Evolutionary conservation across 257 asterid genomes (phyloP), one percentile per base, ranked within the genome.

Genomic region (Scutellaria galericulata): DNA sequence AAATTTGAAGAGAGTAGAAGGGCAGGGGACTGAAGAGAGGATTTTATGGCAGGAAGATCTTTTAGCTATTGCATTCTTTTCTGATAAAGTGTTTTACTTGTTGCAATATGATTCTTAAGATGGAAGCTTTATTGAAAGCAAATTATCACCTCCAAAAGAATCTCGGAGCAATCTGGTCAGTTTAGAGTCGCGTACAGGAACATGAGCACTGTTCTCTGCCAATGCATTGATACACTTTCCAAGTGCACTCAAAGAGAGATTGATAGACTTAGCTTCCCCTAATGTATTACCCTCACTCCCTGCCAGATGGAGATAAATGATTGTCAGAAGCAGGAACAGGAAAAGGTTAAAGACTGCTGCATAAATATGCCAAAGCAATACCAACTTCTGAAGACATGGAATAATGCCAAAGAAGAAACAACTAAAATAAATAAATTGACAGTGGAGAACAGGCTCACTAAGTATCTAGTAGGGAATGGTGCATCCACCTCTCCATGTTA

Each of bases 141-240:
- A 71, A 76, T 54, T 47, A 51, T 81, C 72, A 90, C 98, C 98
- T 87, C 98, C 98, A 83, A 93, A 90, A 62, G 98, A 93, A 86
- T 93, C 97, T 55, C 89, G 89, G 73, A 93, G 98, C 83, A 93
- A 71, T 70, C 98, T 87, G 54, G 98, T 93, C 70, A 93, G 88
- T 84, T 90, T 93, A 44, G 98, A 93, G 75, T 93, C 98, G 20
- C 98, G 92, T 31, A 90, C 90, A 57, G 96, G 97, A 72, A 93
- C 96, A 82, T 93, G 97, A 69, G 96, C 51, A 82, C 89, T 89
- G 76, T 93, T 93, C 81, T 90, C 97, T 41, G 98, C 98, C 84
- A 93, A 80, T 52, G 98, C 97, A 87, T 93, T 93, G 39, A 93
- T 93, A 66, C 98, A 93, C 78, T 90, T 93, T 62, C 98, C 98